Evolutionary conservation across 352 stramenopile genomes (phyloP).

Genomic region (Phytopythium aichiense): DNA sequence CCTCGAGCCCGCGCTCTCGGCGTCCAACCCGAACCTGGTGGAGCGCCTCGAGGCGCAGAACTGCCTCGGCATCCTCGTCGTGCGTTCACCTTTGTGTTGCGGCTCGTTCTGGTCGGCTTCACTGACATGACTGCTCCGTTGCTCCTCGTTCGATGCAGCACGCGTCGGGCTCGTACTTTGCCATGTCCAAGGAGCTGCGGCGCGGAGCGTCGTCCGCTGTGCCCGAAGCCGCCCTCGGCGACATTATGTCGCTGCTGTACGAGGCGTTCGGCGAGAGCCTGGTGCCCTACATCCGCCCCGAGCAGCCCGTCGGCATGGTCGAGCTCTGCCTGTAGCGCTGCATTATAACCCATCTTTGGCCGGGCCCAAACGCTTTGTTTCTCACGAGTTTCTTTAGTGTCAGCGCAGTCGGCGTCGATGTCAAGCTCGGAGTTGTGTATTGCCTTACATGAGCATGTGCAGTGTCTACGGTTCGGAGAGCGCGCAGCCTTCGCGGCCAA

Average conservation of each 20-base stretch:
- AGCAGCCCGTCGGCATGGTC: conserved; percentile 37
- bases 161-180: conserved; percentile 75
- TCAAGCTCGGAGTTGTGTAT: not conserved
- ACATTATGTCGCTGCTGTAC: conserved; percentile 60
- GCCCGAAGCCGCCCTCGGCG: conserved; percentile 31
- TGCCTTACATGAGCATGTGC: not conserved
- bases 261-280: conserved; percentile 79
- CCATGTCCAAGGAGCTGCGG: conserved; percentile 46
- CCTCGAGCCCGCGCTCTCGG: conserved; percentile 77
- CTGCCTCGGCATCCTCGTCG: conserved; percentile 83
- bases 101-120: too few species aligned
- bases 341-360: not conserved
- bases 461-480: not conserved
- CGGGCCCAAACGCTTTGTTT: not conserved
- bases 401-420: not conserved
- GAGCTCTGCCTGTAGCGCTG: conserved; percentile 38
- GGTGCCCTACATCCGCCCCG: conserved; percentile 66
- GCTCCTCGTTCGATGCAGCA: conserved; percentile 31
- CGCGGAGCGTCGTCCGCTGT: conserved; percentile 19
- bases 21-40: conserved; percentile 70
- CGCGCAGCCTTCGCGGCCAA: not conserved
- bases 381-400: not conserved
- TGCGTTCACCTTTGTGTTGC: conserved; percentile 18
- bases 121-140: too few species aligned
- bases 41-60: conserved; percentile 83